Conservation (phyloP, 2,329 filamentous ascomycete genomes). For the Lojkania enalia region DNA sequence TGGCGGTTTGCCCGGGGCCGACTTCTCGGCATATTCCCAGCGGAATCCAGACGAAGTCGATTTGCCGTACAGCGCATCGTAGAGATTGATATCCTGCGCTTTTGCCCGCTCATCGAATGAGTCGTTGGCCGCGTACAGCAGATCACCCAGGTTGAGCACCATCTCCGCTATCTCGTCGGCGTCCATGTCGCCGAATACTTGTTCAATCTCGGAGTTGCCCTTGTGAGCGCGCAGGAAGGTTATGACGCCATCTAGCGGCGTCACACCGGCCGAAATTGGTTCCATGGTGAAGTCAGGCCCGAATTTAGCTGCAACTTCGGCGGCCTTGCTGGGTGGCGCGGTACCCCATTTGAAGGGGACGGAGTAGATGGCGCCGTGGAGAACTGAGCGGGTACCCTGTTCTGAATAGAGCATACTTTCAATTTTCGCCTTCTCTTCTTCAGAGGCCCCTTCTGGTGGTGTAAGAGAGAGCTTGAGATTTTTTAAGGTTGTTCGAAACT, state of each 20-base stretch:
- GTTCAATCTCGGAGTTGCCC: neutral
- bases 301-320: neutral
- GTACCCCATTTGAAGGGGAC: conserved; percentile 2
- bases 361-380: neutral
- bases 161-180: conserved; percentile 1
- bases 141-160: neutral
- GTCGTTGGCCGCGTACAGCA: conserved; percentile 1
- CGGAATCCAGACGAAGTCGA: neutral
- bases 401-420: neutral
- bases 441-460: neutral
- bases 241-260: conserved; percentile 5
- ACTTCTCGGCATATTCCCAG: neutral
- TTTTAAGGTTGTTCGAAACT: neutral
- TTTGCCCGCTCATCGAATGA: neutral
- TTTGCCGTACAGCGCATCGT: conserved; percentile 1
- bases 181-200: conserved; percentile 1
- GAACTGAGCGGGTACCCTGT: neutral
- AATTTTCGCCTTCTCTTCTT: neutral
- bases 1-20: neutral
- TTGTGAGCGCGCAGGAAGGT: conserved; percentile 2
- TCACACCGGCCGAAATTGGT: conserved; percentile 2
- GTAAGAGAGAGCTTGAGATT: neutral
- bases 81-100: conserved; percentile 1
- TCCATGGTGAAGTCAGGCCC: neutral
- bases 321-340: neutral